A percentile compares a stretch with the other conserved stretches of the same genome.
Evolutionary conservation across 2,329 filamentous ascomycete species (phyloP).

Genomic region (Talaromyces piceae): DNA sequence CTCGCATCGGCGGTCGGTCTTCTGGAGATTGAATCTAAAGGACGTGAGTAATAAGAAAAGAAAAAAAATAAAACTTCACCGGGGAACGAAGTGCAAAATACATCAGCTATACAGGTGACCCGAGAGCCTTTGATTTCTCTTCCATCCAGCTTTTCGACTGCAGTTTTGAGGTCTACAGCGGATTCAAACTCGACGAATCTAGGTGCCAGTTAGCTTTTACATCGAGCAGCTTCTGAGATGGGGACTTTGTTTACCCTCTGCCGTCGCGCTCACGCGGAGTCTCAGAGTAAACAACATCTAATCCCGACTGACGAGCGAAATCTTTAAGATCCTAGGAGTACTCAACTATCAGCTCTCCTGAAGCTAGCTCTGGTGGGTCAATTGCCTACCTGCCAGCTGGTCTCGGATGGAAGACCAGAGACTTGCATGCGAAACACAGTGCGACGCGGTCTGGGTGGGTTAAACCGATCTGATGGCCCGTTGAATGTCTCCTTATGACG

Average conservation of each 20-base stretch:
- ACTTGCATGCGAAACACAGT: slow-evolving; percentile 97
- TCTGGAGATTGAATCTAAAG: slow-evolving; percentile 59
- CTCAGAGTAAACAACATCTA: slow-evolving; percentile 97
- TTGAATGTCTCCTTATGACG: slow-evolving; percentile 60
- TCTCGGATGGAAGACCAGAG: slow-evolving; percentile 85
- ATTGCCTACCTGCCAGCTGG: slow-evolving; percentile 99
- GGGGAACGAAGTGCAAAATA: slow-evolving; percentile 42
- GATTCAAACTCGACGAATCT: slow-evolving; percentile 99
- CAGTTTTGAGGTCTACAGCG: slow-evolving; percentile 76
- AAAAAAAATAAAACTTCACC: slow-evolving; percentile 11
- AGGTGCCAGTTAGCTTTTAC: slow-evolving; percentile 15
- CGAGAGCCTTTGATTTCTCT: slow-evolving; percentile 86
- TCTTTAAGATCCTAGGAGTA: slow-evolving; percentile 96
- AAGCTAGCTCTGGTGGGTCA: slow-evolving; percentile 8
- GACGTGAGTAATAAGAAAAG: no score
- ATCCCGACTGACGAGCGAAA: slow-evolving; percentile 91
- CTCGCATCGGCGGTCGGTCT: slow-evolving; percentile 58
- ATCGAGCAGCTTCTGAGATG: slow-evolving; percentile 14
- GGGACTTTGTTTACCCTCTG: slow-evolving; percentile 63
- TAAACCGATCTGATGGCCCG: slow-evolving; percentile 55
- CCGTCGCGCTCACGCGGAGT: slow-evolving; percentile 86
- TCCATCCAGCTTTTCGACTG: slow-evolving; percentile 89
- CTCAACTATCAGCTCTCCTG: slow-evolving; percentile 48
- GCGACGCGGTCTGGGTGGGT: slow-evolving; percentile 73
- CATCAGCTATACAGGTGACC: slow-evolving; percentile 82